phyloP scores from a whole-genome alignment of 192 early-diverging fungal species.

The Coemansia umbellata region DNA sequence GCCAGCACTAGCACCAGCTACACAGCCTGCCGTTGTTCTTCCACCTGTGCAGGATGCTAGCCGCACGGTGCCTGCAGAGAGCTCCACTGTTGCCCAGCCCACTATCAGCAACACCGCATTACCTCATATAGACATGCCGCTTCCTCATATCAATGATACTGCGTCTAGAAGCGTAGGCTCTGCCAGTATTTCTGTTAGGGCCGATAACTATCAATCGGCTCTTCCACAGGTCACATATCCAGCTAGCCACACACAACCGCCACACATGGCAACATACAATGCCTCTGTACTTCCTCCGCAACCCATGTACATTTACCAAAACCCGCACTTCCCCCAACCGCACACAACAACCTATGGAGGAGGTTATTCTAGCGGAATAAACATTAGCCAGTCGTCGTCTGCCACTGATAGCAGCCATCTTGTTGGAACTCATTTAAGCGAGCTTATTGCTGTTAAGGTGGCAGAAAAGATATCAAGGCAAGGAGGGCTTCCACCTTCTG shows the following conservation, averaged over 20 bases:
- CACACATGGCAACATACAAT: neutral
- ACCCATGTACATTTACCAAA: conserved; percentile 3
- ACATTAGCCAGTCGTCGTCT: neutral
- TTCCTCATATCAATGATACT: no score
- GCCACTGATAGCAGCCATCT: neutral
- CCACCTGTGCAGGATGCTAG: no score
- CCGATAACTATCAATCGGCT: neutral
- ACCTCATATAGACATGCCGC: neutral
- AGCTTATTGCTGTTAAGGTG: neutral
- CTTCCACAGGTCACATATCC: neutral
- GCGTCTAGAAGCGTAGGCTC: no score
- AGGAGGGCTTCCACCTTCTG: neutral
- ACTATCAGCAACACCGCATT: neutral
- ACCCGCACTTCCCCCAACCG: neutral
- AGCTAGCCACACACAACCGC: neutral
- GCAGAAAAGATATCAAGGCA: conserved; percentile 1
- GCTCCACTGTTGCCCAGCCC: no score
- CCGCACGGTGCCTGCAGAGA: no score
- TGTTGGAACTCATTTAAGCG: neutral
- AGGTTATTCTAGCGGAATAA: neutral
- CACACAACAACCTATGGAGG: neutral
- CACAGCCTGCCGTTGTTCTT: no score
- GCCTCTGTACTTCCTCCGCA: neutral
- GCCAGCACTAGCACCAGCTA: neutral
- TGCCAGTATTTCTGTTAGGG: neutral